Percentiles rank a stretch among this genome's conserved stretches.
These are phyloP conservation scores for Pichia sp. DNA, from an alignment of 1,139 yeast species.

Conservation along the genomic window DNA sequence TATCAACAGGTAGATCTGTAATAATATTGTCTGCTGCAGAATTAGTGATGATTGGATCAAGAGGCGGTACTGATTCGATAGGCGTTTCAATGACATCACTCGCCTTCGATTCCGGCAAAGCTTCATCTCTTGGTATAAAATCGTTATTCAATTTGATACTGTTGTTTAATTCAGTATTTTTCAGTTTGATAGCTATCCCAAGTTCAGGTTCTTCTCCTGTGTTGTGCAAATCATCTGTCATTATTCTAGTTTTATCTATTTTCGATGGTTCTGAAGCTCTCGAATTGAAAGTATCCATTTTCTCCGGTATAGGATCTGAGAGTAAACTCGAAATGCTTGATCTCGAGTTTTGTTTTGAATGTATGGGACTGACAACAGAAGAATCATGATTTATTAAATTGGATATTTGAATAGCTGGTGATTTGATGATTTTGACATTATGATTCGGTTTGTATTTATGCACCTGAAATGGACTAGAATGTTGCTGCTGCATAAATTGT, in stretches of 20 bases:
- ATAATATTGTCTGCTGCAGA: too few relatives aligned
- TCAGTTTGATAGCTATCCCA: background rate
- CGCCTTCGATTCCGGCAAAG: too few relatives aligned
- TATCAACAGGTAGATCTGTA: too few relatives aligned
- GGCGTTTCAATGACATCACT: too few relatives aligned
- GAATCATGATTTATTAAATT: slow-evolving; percentile 2
- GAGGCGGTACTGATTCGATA: too few relatives aligned
- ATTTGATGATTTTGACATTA: background rate
- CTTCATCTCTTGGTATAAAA: too few relatives aligned
- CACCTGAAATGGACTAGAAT: background rate
- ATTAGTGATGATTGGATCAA: too few relatives aligned
- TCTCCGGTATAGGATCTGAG: background rate
- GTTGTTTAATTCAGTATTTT: too few relatives aligned
- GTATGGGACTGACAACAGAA: background rate
- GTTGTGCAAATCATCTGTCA: background rate
- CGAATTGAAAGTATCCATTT: background rate
- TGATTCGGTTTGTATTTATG: background rate
- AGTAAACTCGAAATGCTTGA: slow-evolving; percentile 1
- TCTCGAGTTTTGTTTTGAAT: background rate
- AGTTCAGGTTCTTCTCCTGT: background rate
- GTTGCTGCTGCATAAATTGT: background rate
- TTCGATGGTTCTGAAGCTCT: background rate
- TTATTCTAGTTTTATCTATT: background rate
- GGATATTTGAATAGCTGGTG: slow-evolving; percentile 2
- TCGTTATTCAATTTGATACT: too few relatives aligned